These are phyloP conservation scores for Santalum album DNA, from an alignment of 164 flowering plant genomes.

Conservation along the genomic window DNA sequence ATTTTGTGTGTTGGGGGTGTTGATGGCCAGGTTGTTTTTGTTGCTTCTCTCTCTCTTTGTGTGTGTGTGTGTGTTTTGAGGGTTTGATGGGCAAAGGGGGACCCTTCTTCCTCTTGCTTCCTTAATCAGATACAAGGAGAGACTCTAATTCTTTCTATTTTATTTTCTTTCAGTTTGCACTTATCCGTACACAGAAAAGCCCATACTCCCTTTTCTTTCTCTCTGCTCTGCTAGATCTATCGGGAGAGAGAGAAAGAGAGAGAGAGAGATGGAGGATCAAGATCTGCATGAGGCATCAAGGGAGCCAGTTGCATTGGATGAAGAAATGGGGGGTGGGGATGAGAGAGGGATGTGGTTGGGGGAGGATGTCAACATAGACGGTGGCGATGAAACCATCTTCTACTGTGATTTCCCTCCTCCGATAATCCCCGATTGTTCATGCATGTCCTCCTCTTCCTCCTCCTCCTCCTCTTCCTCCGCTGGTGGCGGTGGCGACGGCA, in stretches of 20 bases:
- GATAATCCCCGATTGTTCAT: constrained; percentile 78
- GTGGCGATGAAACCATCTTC: constrained; percentile 30
- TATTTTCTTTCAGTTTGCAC: constrained; percentile 5
- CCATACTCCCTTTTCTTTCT: constrained; percentile 1
- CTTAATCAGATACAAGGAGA: constrained; percentile 30
- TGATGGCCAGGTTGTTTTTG: constrained; percentile 37
- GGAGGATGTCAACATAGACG: constrained; percentile 22
- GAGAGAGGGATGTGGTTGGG: constrained; percentile 32
- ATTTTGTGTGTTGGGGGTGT: constrained; percentile 7
- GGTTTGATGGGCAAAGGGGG: constrained; percentile 13
- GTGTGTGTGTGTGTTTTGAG: too few species aligned
- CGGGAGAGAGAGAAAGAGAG: background rate
- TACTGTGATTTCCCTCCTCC: constrained; percentile 54
- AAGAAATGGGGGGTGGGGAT: background rate
- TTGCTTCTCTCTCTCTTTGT: constrained; percentile 16
- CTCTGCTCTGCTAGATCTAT: background rate
- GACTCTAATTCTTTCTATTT: background rate
- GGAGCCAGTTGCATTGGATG: background rate
- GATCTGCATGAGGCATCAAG: constrained; percentile 25
- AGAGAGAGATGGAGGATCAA: background rate
- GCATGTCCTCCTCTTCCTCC: constrained; percentile 74
- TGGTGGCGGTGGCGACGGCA: constrained; percentile 5
- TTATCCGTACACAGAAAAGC: constrained; percentile 18
- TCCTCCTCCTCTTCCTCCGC: constrained; percentile 34
- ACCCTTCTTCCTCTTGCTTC: constrained; percentile 31